Percentiles rank a stretch among this genome's conserved stretches.
These are phyloP conservation scores for Botrytis fabae DNA, from an alignment of 2,329 filamentous ascomycete species.

Conservation along the genomic window DNA sequence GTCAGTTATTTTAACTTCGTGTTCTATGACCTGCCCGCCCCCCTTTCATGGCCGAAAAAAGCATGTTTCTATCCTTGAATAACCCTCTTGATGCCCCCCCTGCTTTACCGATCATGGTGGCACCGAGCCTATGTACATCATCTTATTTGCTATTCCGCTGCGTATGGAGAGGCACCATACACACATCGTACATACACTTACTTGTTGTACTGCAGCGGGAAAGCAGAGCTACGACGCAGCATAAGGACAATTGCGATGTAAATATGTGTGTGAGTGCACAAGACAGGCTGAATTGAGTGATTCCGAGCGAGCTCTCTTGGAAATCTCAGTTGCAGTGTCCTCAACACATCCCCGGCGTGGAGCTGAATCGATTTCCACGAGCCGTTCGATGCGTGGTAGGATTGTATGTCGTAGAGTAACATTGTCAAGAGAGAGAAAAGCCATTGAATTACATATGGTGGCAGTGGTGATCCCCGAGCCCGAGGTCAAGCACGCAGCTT, in stretches of 20 bases:
- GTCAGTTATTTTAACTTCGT: constrained; percentile 22
- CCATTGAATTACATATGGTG: constrained; percentile 3
- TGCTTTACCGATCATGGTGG: constrained; percentile 4
- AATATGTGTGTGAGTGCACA: constrained; percentile 2
- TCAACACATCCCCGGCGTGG: constrained; percentile 10
- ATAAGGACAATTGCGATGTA: neutral
- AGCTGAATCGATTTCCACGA: constrained; percentile 22
- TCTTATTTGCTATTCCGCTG: constrained; percentile 15
- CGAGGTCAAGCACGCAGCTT: constrained; percentile 6
- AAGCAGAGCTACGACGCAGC: constrained; percentile 9
- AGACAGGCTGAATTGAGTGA: constrained; percentile 3
- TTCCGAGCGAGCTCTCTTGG: constrained; percentile 10
- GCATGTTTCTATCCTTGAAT: constrained; percentile 8
- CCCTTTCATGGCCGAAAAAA: constrained; percentile 16
- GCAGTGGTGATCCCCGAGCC: constrained; percentile 11
- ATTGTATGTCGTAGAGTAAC: neutral
- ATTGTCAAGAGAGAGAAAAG: constrained; percentile 2
- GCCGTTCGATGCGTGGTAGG: constrained; percentile 7
- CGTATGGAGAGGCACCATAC: neutral
- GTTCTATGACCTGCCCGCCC: constrained; percentile 14
- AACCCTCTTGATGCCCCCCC: constrained; percentile 6
- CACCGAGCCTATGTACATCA: constrained; percentile 1
- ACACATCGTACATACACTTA: constrained; percentile 2
- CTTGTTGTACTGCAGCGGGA: constrained; percentile 21
- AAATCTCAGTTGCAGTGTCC: neutral